phyloP scores from a whole-genome alignment of 1,284 basidiomycete genomes.

The Cutaneotrichosporon sp. region DNA sequence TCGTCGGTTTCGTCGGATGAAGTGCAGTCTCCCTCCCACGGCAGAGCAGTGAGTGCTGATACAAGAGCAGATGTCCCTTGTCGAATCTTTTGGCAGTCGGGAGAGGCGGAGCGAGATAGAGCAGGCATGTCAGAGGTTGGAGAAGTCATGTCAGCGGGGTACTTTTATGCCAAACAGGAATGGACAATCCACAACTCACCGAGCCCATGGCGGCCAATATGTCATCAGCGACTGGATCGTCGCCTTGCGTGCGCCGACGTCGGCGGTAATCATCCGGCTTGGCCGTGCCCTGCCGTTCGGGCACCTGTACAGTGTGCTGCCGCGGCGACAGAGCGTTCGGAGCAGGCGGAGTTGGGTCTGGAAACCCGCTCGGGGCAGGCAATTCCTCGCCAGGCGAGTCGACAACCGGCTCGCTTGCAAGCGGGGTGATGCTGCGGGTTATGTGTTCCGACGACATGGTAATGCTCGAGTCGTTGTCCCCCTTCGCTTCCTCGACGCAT shows the following conservation, averaged over 20 bases:
- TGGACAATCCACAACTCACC: not conserved
- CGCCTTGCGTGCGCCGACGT: not conserved
- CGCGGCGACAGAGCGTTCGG: too few species aligned
- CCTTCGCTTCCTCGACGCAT: too few species aligned
- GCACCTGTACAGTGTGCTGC: not conserved
- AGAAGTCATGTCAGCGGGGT: too few species aligned
- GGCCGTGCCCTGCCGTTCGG: not conserved
- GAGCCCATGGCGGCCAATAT: constrained; percentile 4
- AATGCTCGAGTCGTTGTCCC: too few species aligned
- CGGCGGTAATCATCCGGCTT: not conserved
- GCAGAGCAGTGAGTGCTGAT: constrained; percentile 41
- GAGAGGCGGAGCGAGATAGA: not conserved
- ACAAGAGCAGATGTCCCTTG: constrained; percentile 45
- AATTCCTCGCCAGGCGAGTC: too few species aligned
- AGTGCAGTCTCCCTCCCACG: constrained; percentile 32
- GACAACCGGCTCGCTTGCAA: too few species aligned
- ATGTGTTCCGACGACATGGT: too few species aligned
- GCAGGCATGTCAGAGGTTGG: too few species aligned
- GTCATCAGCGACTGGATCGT: not conserved
- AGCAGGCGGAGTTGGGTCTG: too few species aligned
- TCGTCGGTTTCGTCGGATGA: constrained; percentile 18
- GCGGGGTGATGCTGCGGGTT: too few species aligned
- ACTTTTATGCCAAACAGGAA: too few species aligned
- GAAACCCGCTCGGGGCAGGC: too few species aligned
- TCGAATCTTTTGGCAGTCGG: constrained; percentile 27